A percentile compares a stretch with the other conserved stretches of the same genome.
Conservation (phyloP, 1,139 yeast species). For the Suhomyces guaymorum region DNA sequence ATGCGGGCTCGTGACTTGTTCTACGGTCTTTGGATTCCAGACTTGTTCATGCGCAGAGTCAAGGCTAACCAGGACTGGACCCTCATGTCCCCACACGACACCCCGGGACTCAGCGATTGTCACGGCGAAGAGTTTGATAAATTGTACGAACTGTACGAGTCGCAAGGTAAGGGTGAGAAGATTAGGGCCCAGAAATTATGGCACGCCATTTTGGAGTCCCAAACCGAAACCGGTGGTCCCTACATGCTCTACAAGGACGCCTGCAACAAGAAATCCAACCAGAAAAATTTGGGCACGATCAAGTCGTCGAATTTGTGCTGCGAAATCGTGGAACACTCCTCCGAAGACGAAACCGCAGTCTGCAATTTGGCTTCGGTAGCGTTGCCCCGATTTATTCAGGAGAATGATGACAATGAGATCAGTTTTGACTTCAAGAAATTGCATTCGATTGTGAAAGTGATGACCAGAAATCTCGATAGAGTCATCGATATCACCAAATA, state of each 20-base stretch:
- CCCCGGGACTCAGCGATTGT: slow-evolving; percentile 52
- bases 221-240: slow-evolving; percentile 63
- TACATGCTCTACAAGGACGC: slow-evolving; percentile 60
- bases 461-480: slow-evolving; percentile 71
- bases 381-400: slow-evolving; percentile 47
- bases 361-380: slow-evolving; percentile 58
- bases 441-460: slow-evolving; percentile 72
- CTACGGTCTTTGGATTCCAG: slow-evolving; percentile 92
- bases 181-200: slow-evolving; percentile 56
- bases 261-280: slow-evolving; percentile 55
- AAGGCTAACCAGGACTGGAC: slow-evolving; percentile 53
- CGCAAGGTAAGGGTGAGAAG: slow-evolving; percentile 35
- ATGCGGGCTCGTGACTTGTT: slow-evolving; percentile 86
- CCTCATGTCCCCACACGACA: slow-evolving; percentile 54
- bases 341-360: slow-evolving; percentile 57
- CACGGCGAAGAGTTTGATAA: slow-evolving; percentile 51
- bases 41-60: slow-evolving; percentile 62
- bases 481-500: slow-evolving; percentile 79
- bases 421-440: slow-evolving; percentile 69
- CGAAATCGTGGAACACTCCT: slow-evolving; percentile 57
- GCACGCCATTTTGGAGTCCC: slow-evolving; percentile 54
- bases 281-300: slow-evolving; percentile 55
- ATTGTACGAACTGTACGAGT: slow-evolving; percentile 49
- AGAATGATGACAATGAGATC: slow-evolving; percentile 33
- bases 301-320: slow-evolving; percentile 61